phyloP scores from a whole-genome alignment of 805 yeast genomes.

The Kodamaea restingae region DNA sequence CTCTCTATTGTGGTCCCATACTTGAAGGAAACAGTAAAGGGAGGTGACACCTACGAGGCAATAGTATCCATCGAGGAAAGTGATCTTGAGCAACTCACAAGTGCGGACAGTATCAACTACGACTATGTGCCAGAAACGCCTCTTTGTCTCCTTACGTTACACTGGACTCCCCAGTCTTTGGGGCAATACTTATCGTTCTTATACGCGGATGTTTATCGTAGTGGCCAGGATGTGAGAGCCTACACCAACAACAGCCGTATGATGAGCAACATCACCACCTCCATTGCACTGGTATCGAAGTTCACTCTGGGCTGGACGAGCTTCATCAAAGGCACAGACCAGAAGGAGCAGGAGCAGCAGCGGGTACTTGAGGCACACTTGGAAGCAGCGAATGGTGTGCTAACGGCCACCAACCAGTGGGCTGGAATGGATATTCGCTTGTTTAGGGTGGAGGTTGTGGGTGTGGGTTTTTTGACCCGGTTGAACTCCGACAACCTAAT shows the following conservation, averaged over 20 bases:
- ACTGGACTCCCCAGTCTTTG: conserved; percentile 59
- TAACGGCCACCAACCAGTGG: conserved; percentile 49
- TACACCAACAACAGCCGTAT: conserved; percentile 25
- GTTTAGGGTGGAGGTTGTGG: conserved; percentile 37
- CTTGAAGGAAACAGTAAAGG: conserved; percentile 21
- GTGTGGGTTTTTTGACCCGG: background rate
- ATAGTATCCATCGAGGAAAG: conserved; percentile 41
- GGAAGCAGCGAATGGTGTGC: background rate
- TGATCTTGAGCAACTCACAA: conserved; percentile 23
- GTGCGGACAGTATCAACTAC: conserved; percentile 26
- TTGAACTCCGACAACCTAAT: conserved; percentile 34
- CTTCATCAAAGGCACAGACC: conserved; percentile 20
- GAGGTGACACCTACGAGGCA: conserved; percentile 25
- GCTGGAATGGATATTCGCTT: conserved; percentile 45
- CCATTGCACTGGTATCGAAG: conserved; percentile 35
- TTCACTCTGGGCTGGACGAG: conserved; percentile 37
- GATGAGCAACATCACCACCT: conserved; percentile 37
- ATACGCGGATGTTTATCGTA: conserved; percentile 53
- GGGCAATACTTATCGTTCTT: conserved; percentile 74
- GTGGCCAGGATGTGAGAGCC: conserved; percentile 18
- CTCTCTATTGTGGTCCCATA: conserved; percentile 38
- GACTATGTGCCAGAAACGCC: conserved; percentile 44
- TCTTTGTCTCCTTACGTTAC: conserved; percentile 46
- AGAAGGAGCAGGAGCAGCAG: conserved; percentile 7
- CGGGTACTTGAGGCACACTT: conserved; percentile 3